Conservation (phyloP, 1,284 basidiomycete species). For the Cutaneotrichosporon cutaneum region DNA sequence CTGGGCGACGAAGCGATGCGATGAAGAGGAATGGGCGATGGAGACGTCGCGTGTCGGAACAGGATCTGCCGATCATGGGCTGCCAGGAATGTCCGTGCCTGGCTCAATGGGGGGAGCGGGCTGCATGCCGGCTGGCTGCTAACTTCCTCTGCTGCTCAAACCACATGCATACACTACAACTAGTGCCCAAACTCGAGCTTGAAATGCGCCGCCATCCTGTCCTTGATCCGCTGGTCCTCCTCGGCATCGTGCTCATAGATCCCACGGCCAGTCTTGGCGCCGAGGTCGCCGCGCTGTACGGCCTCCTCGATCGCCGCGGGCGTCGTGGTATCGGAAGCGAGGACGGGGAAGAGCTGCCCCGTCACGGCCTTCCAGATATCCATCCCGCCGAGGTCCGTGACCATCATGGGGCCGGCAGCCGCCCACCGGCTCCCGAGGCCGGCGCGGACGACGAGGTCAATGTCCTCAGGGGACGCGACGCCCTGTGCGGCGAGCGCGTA, state of each 20-base stretch:
- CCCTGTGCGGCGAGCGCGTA: conserved; percentile 17
- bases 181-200: conserved; percentile 16
- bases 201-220: conserved; percentile 17
- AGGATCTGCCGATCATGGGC: no score
- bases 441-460: conserved; percentile 19
- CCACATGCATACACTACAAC: not conserved
- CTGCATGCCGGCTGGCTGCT: no score
- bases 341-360: conserved; percentile 17
- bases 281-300: conserved; percentile 11
- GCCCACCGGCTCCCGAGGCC: conserved; percentile 19
- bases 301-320: conserved; percentile 11
- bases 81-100: no score
- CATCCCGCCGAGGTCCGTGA: conserved; percentile 18
- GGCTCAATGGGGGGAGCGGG: no score
- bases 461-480: conserved; percentile 17
- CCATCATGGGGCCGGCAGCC: conserved; percentile 18
- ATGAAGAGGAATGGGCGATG: no score
- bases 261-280: conserved; percentile 18
- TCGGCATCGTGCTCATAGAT: conserved; percentile 13
- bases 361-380: conserved; percentile 23
- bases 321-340: conserved; percentile 3
- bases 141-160: no score
- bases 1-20: no score
- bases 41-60: no score
- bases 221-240: conserved; percentile 10